Base-by-base conservation (phyloP, 148 eudicot species). In the Salicornia ramosissima region DNA sequence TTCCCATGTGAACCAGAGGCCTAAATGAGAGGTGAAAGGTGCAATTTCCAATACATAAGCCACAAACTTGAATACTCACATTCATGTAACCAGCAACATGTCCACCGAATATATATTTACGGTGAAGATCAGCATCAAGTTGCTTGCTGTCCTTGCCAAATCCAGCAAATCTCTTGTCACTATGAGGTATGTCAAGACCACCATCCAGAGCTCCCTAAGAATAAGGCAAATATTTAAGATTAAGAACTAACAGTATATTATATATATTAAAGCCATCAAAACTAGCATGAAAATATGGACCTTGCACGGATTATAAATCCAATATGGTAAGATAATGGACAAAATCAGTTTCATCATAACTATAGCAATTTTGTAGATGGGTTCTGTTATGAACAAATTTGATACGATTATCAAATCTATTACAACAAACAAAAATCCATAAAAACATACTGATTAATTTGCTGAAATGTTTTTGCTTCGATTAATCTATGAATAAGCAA, bases 111-210 rank as follows among this genome's bases (percentile, higher is more conserved):
- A 87, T 80, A 68, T 90, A 90, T 47, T 87, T 87, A 64, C 83
- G 84, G 76, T 90, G 92, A 47, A 81, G 72, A 13, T 90, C 92
- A 67, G 90, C 82, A 80, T 87, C 92, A 81, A 90, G 92, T 26
- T 81, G 79, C 76, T 87, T 90, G 33, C 63, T 72, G 10, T 90
- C 96, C 79, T 90, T 87, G 73, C 50, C 54, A 59, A 80, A 90
- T 9, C 96, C 90, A 79, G 90, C 88, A 84, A 85, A 90, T 76
- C 92, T 80, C 86, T 90, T 90, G 3, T 87, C 90, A 76, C 92
- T 84, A 65, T 87, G 92, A 54, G 92, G 96, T 67, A 87, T 87
- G 67, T 90, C 90, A 52, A 90, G 70, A 2, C 92, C 92, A 49
- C 88, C 89, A 78, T 90, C 92, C 46, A 90, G 71, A 6, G 92